Conservation (phyloP, 495 filamentous ascomycete genomes). For the Tetracladium setigerum region DNA sequence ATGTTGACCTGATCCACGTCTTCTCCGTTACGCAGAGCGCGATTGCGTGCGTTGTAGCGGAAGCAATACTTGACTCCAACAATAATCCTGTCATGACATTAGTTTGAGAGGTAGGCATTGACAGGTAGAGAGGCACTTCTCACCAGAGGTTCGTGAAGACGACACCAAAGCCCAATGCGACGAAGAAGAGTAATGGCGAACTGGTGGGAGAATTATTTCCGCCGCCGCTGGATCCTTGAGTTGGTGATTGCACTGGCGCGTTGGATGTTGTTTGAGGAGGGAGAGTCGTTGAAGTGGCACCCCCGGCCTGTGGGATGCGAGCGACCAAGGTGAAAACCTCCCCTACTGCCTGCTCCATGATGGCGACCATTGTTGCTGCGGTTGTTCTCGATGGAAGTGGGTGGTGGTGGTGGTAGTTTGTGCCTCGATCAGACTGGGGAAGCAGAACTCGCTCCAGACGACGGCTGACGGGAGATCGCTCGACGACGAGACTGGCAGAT, state of each 20-base stretch:
- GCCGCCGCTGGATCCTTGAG: no score
- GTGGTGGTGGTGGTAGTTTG: not conserved
- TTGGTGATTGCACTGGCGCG: constrained; percentile 11
- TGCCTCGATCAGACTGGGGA: no score
- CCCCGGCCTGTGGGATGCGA: no score
- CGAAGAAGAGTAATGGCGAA: constrained; percentile 91
- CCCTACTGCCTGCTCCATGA: no score
- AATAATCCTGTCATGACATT: constrained; percentile 70
- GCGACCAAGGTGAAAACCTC: no score
- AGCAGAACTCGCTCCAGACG: no score
- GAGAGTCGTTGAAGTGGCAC: not conserved
- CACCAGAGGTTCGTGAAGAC: constrained; percentile 99
- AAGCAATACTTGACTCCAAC: constrained; percentile 99
- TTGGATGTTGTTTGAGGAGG: constrained; percentile 1
- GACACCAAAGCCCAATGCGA: constrained; percentile 94
- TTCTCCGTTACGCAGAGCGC: constrained; percentile 68
- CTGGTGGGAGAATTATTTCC: constrained; percentile 55
- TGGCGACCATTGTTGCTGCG: no score
- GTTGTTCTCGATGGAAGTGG: not conserved
- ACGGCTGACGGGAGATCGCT: no score
- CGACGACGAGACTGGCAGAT: no score
- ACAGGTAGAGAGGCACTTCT: constrained; percentile 25
- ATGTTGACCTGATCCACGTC: constrained; percentile 85
- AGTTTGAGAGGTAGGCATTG: not conserved
- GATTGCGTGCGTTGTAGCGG: constrained; percentile 91